Percentiles rank a stretch among this genome's conserved stretches.
Conservation (phyloP, 192 early-diverging fungal species). For the Podila clonocystis region DNA sequence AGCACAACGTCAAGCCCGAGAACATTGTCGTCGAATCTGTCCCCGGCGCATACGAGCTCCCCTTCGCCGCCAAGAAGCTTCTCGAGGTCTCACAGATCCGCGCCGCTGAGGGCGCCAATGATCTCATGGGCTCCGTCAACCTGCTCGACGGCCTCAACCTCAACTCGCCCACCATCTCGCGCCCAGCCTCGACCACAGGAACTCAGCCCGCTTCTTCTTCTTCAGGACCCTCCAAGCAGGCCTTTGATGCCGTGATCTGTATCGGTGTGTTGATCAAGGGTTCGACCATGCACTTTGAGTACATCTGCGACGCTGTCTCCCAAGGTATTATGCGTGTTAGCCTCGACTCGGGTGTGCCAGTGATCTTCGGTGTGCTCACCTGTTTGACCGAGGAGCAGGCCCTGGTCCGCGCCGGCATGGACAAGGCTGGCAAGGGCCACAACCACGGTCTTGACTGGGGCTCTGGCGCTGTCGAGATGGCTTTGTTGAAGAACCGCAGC, state of each 20-base stretch:
- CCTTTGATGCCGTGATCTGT: slow-evolving; percentile 91
- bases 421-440: slow-evolving; percentile 73
- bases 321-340: slow-evolving; percentile 98
- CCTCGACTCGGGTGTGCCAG: slow-evolving; percentile 85
- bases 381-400: slow-evolving; percentile 96
- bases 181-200: slow-evolving; percentile 17
- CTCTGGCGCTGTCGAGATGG: slow-evolving; percentile 96
- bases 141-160: slow-evolving; percentile 53
- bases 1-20: slow-evolving; percentile 70
- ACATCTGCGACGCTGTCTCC: slow-evolving; percentile 94
- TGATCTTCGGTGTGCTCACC: slow-evolving; percentile 97
- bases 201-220: background rate
- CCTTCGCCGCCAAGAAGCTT: slow-evolving; percentile 84
- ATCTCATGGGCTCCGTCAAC: slow-evolving; percentile 60
- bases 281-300: slow-evolving; percentile 99
- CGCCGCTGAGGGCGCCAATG: slow-evolving; percentile 63
- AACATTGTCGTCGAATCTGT: slow-evolving; percentile 87
- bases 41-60: slow-evolving; percentile 95
- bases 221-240: slow-evolving; percentile 46
- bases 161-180: slow-evolving; percentile 17
- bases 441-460: slow-evolving; percentile 99
- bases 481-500: slow-evolving; percentile 66
- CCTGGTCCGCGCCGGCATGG: slow-evolving; percentile 79
- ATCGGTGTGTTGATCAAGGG: slow-evolving; percentile 99
- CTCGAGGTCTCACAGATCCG: slow-evolving; percentile 73